Percentiles rank a stretch among this genome's conserved stretches.
Evolutionary conservation across 805 yeast genomes (phyloP).

Genomic region (Metschnikowia hibisci): DNA sequence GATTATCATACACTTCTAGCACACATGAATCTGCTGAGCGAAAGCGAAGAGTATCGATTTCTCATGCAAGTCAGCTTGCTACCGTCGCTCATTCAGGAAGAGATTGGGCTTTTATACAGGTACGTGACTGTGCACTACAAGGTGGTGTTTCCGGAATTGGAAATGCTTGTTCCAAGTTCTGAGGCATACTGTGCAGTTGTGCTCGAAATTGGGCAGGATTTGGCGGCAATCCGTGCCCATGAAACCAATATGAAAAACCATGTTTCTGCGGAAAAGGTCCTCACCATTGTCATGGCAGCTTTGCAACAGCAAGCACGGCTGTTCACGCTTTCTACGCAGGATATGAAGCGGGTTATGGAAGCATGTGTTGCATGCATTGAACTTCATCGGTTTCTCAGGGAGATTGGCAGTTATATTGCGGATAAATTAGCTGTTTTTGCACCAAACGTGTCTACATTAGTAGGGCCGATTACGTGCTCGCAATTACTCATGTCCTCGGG

Average conservation of each 20-base stretch:
- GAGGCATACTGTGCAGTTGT: constrained; percentile 57
- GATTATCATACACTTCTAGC: constrained; percentile 32
- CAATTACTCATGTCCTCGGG: constrained; percentile 68
- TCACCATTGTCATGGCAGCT: constrained; percentile 73
- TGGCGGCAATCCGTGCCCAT: constrained; percentile 26
- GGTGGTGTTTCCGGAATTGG: constrained; percentile 68
- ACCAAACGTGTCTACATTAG: constrained; percentile 71
- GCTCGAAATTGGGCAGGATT: constrained; percentile 46
- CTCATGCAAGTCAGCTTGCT: constrained; percentile 51
- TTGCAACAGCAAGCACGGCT: constrained; percentile 34
- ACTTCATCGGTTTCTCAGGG: constrained; percentile 40
- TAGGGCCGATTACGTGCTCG: constrained; percentile 72
- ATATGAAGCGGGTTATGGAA: constrained; percentile 34
- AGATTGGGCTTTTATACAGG: constrained; percentile 46
- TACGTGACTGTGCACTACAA: constrained; percentile 52
- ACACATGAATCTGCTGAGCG: constrained; percentile 26
- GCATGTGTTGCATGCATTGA: constrained; percentile 48
- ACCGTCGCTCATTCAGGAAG: constrained; percentile 51
- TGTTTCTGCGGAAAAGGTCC: constrained; percentile 59
- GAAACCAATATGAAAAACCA: constrained; percentile 38
- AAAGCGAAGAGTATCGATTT: constrained; percentile 43
- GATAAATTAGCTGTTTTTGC: constrained; percentile 56
- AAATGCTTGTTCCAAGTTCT: constrained; percentile 56
- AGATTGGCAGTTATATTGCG: constrained; percentile 53
- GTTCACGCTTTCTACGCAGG: constrained; percentile 20